Evolutionary conservation across 257 asterid genomes (phyloP), one percentile per base, ranked within the genome.

Genomic region (Fraxinus quadrangulata): DNA sequence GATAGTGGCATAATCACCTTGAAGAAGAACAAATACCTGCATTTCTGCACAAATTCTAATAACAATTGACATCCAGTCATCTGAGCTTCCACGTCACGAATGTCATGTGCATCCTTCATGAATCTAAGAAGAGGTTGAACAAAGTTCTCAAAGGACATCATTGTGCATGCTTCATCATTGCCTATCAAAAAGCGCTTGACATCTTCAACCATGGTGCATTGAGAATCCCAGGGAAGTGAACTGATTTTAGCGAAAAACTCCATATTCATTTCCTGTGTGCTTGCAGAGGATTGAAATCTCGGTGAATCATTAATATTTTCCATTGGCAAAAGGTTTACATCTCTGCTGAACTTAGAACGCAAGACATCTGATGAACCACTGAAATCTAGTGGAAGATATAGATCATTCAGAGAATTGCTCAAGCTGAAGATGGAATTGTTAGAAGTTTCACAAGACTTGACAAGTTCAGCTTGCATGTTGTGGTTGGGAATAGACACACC

Each of bases 181-280:
- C 74, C 82, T 75, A 75, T 78, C 85, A 88, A 80, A 49, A 82
- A 73, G 81, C 71, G 83, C 79, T 61, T 81, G 16, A 90, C 80
- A 78, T 82, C 87, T 77, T 85, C 87, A 70, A 95, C 86, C 23
- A 83, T 86, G 49, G n/a, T 83, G 87, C 91, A 78, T 83, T 76
- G 88, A 77, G 88, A 82, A 75, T 90, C 92, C 98, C 97, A 91
- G 13, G 98, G 85, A 72, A 90, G 92, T 42, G 84, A 74, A 75
- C 86, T 88, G 67, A 90, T 85, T 42, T 85, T 82, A 36, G 84
- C 77, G 11, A 86, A 63, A 71, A 80, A 73, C 47, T 77, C 85
- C 86, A 73, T 30, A 80, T 86, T 88, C 33, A 73, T 68, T 70
- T 83, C 88, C 75, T 45, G 76, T 0, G 73, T 71, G 21, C 67